Percentiles rank a stretch among this genome's conserved stretches.
Conservation (phyloP, 1,284 basidiomycete genomes). For the Ustilago shanxiensis region DNA sequence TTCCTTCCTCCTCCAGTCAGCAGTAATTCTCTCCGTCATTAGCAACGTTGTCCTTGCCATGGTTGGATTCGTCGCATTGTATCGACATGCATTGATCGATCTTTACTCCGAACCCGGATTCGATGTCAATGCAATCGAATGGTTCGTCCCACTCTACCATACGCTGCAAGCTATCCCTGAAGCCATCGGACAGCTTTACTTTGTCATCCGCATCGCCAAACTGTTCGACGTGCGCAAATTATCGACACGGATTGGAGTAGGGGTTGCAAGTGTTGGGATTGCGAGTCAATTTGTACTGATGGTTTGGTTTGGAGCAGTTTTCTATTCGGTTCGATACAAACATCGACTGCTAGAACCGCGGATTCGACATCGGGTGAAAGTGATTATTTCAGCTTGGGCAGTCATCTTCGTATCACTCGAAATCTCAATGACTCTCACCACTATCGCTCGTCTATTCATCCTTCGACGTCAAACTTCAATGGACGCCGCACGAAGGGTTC, state of each 20-base stretch:
- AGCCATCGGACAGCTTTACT: slow-evolving; percentile 41
- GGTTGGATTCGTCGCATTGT: slow-evolving; percentile 1
- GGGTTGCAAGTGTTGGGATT: neutral
- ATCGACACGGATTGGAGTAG: neutral
- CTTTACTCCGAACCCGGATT: slow-evolving; percentile 21
- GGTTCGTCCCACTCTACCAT: slow-evolving; percentile 26
- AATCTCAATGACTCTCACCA: slow-evolving; percentile 26
- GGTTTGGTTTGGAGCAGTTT: slow-evolving; percentile 25
- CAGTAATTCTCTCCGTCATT: slow-evolving; percentile 9
- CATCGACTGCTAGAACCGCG: slow-evolving; percentile 4
- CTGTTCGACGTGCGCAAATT: slow-evolving; percentile 13
- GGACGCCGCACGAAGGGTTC: slow-evolving; percentile 18
- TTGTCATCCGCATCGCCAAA: slow-evolving; percentile 30
- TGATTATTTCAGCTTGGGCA: slow-evolving; percentile 34
- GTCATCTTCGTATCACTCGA: slow-evolving; percentile 30
- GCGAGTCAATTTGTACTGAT: slow-evolving; percentile 19
- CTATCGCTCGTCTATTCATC: slow-evolving; percentile 17
- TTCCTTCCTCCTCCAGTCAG: slow-evolving; percentile 10
- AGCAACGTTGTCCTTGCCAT: slow-evolving; percentile 23
- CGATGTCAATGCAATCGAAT: slow-evolving; percentile 34
- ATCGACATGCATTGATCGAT: slow-evolving; percentile 1
- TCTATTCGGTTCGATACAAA: slow-evolving; percentile 20
- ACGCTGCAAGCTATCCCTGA: slow-evolving; percentile 18
- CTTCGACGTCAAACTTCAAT: slow-evolving; percentile 19
- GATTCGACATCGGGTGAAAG: slow-evolving; percentile 10